These are phyloP conservation scores for Clohesyomyces aquaticus DNA, from an alignment of 495 filamentous ascomycete species.

Conservation along the genomic window DNA sequence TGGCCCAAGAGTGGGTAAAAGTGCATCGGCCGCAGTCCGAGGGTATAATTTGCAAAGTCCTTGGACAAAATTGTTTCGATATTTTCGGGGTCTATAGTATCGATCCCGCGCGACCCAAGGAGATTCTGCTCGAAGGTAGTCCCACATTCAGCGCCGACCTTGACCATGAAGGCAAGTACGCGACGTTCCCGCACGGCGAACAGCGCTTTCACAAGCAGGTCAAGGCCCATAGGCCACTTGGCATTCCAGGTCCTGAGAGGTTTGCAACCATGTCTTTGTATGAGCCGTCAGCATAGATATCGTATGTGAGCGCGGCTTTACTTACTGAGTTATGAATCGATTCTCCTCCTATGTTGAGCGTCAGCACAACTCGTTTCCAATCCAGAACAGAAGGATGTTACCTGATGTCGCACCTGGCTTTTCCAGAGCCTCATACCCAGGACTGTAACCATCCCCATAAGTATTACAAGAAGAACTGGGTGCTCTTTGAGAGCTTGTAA, in stretches of 20 bases:
- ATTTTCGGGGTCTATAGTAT: conserved; percentile 51
- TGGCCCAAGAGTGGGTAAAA: conserved; percentile 53
- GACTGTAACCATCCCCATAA: not conserved
- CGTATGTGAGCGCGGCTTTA: conserved; percentile 3
- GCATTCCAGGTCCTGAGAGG: conserved; percentile 5
- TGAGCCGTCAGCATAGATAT: not conserved
- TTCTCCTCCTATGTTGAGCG: not conserved
- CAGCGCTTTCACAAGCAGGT: conserved; percentile 8
- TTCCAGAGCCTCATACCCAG: conserved; percentile 9
- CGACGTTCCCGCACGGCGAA: not conserved
- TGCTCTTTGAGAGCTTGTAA: not conserved
- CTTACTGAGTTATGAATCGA: not conserved
- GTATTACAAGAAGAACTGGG: not conserved
- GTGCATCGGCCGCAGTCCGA: conserved; percentile 40
- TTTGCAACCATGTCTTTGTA: not conserved
- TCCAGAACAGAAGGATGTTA: not conserved
- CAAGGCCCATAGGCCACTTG: conserved; percentile 2
- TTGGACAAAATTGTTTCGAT: conserved; percentile 51
- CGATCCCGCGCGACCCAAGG: not conserved
- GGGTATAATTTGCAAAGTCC: conserved; percentile 38
- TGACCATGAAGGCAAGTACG: conserved; percentile 6
- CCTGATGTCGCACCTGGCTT: not conserved
- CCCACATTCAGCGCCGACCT: not conserved
- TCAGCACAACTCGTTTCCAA: not conserved
- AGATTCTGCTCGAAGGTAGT: conserved; percentile 6